Percentiles rank a stretch among this genome's conserved stretches.
Conservation (phyloP, 1,139 yeast genomes). For the Protomyces inouyei region DNA sequence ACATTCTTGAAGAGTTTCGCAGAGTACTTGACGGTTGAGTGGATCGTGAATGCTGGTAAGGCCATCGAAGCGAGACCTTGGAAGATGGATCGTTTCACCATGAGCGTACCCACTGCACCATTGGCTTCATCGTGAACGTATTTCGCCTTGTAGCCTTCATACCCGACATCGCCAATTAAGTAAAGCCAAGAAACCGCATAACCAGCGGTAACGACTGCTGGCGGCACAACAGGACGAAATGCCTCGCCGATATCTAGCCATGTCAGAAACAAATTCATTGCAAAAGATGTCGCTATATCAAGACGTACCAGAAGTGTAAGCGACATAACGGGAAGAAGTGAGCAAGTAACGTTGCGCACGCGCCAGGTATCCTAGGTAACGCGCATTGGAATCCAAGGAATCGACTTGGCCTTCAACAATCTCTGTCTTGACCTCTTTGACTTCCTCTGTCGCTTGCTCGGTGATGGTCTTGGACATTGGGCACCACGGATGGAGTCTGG, state of each 20-base stretch:
- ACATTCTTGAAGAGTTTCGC: constrained; percentile 39
- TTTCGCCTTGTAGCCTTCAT: constrained; percentile 59
- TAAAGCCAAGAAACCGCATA: constrained; percentile 77
- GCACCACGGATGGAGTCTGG: background rate
- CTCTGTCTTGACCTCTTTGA: constrained; percentile 16
- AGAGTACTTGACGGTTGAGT: constrained; percentile 68
- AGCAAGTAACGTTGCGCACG: constrained; percentile 17
- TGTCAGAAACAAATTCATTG: background rate
- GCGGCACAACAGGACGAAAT: constrained; percentile 80
- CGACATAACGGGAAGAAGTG: constrained; percentile 54
- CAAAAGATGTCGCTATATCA: background rate
- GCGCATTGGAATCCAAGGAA: constrained; percentile 25
- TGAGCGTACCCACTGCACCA: constrained; percentile 17
- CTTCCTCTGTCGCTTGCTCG: constrained; percentile 13
- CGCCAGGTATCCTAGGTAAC: constrained; percentile 27
- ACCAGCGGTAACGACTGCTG: constrained; percentile 56
- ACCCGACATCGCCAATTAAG: constrained; percentile 71
- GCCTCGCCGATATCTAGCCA: constrained; percentile 66
- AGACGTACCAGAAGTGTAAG: constrained; percentile 60
- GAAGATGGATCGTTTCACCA: constrained; percentile 66
- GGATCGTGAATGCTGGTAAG: constrained; percentile 69
- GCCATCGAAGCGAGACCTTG: constrained; percentile 84
- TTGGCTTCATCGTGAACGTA: constrained; percentile 13
- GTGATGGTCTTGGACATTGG: constrained; percentile 5
- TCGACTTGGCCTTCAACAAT: constrained; percentile 27